A percentile compares a stretch with the other conserved stretches of the same genome.
Conservation (phyloP, 2,329 filamentous ascomycete species). For the Phaeosphaeria sp. region DNA sequence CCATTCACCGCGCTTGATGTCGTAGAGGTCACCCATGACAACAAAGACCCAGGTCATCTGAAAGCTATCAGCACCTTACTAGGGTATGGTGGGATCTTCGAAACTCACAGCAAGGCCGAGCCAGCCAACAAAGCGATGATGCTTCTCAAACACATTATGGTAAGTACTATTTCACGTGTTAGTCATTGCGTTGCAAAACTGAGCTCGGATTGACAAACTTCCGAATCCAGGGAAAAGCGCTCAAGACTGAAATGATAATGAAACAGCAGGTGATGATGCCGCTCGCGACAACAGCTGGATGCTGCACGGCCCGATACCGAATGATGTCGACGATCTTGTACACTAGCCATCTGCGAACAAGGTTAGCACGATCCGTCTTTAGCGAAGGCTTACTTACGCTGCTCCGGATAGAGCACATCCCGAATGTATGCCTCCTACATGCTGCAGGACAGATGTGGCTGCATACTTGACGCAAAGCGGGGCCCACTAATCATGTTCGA, state of each 20-base stretch:
- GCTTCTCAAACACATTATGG: slow-evolving; percentile 46
- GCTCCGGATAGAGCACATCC: slow-evolving; percentile 45
- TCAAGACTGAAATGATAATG: slow-evolving; percentile 45
- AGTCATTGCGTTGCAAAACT: slow-evolving; percentile 11
- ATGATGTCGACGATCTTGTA: slow-evolving; percentile 47
- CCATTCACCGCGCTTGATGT: slow-evolving; percentile 44
- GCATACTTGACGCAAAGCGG: slow-evolving; percentile 38
- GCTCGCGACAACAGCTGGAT: slow-evolving; percentile 39
- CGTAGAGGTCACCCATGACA: slow-evolving; percentile 41
- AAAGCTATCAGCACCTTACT: slow-evolving; percentile 8
- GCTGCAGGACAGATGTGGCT: slow-evolving; percentile 41
- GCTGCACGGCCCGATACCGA: slow-evolving; percentile 39
- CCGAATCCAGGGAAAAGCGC: slow-evolving; percentile 46
- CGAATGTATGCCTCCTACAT: slow-evolving; percentile 45
- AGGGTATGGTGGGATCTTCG: neutral
- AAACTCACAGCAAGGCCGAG: slow-evolving; percentile 42
- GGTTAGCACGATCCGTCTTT: neutral
- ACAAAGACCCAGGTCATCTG: slow-evolving; percentile 47
- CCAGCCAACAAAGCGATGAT: slow-evolving; percentile 46
- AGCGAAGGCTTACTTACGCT: slow-evolving; percentile 24
- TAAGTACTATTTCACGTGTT: slow-evolving; percentile 34
- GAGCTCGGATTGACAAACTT: slow-evolving; percentile 28
- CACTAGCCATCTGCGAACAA: slow-evolving; percentile 39
- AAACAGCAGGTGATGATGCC: slow-evolving; percentile 44
- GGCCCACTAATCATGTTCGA: slow-evolving; percentile 33